A percentile compares a stretch with the other conserved stretches of the same genome.
phyloP scores from a whole-genome alignment of 306 rosid genomes.

The Lathyrus sativus region DNA sequence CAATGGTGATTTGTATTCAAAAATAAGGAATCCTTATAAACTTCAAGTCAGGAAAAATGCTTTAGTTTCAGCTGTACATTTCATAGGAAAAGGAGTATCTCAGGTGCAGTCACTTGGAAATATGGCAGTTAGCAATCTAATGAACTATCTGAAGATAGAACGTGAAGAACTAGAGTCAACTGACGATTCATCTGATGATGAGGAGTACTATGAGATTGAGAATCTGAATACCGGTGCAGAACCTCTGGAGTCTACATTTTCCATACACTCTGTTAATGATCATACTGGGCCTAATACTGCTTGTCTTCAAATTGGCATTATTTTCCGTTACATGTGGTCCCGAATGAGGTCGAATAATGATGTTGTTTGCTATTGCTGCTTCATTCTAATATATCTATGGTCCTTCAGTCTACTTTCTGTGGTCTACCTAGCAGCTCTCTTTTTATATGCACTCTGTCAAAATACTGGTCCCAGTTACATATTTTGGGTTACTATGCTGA shows the following conservation, averaged over 20 bases:
- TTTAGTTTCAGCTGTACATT: slow-evolving; percentile 66
- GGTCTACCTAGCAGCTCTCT: slow-evolving; percentile 80
- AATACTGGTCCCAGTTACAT: slow-evolving; percentile 80
- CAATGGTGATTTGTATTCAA: slow-evolving; percentile 38
- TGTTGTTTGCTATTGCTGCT: slow-evolving; percentile 88
- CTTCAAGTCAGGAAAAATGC: slow-evolving; percentile 57
- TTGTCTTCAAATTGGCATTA: slow-evolving; percentile 72
- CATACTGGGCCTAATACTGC: slow-evolving; percentile 51
- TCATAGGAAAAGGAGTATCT: slow-evolving; percentile 81
- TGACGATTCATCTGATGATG: slow-evolving; percentile 59
- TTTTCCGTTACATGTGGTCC: slow-evolving; percentile 74
- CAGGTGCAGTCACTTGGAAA: slow-evolving; percentile 82
- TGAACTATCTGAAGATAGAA: slow-evolving; percentile 67
- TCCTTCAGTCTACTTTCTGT: slow-evolving; percentile 84
- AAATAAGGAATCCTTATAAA: slow-evolving; percentile 45
- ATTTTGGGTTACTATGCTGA: slow-evolving; percentile 83
- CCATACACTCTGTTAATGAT: slow-evolving; percentile 56
- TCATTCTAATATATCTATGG: slow-evolving; percentile 78
- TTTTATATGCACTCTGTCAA: slow-evolving; percentile 83
- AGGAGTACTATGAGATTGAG: slow-evolving; percentile 77
- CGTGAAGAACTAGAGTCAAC: slow-evolving; percentile 52
- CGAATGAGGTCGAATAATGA: slow-evolving; percentile 86
- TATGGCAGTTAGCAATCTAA: slow-evolving; percentile 74
- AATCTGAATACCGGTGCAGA: slow-evolving; percentile 56
- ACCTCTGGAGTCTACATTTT: slow-evolving; percentile 65